Percentiles rank a stretch among this genome's conserved stretches.
These are phyloP conservation scores for Myriangium duriaei DNA, from an alignment of 2,329 filamentous ascomycete species.

Conservation along the genomic window DNA sequence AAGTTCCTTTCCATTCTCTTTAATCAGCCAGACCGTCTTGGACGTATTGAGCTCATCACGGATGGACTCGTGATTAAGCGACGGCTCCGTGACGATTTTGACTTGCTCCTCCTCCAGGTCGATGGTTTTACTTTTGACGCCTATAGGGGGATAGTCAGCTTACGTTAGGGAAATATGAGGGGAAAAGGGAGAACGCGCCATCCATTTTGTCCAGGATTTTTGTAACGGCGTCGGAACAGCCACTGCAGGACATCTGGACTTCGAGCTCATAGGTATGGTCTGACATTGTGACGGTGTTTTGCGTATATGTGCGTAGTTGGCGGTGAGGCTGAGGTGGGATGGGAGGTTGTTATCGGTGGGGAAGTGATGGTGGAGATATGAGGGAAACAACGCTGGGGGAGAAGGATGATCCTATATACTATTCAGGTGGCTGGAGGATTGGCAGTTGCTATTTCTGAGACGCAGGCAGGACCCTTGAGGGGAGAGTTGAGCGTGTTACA, in stretches of 20 bases:
- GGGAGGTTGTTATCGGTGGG: constrained; percentile 2
- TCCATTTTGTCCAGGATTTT: constrained; percentile 85
- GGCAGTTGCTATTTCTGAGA: not conserved
- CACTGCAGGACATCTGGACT: constrained; percentile 85
- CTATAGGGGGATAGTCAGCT: not conserved
- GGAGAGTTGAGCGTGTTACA: not conserved
- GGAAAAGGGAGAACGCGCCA: constrained; percentile 42
- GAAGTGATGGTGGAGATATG: not conserved
- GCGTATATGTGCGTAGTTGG: too few species aligned
- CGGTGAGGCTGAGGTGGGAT: constrained; percentile 1
- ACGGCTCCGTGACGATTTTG: not conserved
- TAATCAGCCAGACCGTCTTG: too few species aligned
- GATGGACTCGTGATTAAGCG: not conserved
- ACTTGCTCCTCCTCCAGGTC: not conserved
- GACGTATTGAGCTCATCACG: not conserved
- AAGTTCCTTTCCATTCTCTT: too few species aligned
- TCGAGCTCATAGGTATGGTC: constrained; percentile 92
- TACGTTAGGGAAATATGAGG: not conserved
- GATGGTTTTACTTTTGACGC: not conserved
- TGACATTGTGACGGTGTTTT: constrained; percentile 55
- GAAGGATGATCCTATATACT: not conserved
- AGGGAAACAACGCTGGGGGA: not conserved
- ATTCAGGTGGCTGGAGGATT: too few species aligned
- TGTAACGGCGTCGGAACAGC: constrained; percentile 90
- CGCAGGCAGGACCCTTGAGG: too few species aligned